phyloP scores from a whole-genome alignment of 768 basidiomycete species.

The Lentinula edodes region DNA sequence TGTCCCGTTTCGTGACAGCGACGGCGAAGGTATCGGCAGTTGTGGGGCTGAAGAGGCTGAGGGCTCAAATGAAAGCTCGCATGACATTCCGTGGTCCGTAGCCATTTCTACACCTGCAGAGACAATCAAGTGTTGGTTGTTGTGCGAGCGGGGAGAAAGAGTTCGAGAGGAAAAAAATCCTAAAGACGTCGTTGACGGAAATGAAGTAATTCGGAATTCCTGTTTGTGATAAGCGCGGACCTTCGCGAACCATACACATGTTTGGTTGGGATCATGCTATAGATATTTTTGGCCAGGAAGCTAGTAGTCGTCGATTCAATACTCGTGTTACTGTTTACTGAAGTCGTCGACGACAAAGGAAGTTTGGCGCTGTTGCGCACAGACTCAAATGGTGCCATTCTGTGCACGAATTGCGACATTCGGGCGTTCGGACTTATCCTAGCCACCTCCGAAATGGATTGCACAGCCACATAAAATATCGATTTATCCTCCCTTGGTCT shows the following conservation, averaged over 20 bases:
- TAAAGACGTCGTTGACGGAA: neutral
- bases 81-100: neutral
- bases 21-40: neutral
- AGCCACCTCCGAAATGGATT: neutral
- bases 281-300: neutral
- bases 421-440: neutral
- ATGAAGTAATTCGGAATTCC: neutral
- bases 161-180: neutral
- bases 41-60: neutral
- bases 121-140: too few relatives aligned
- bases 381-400: slow-evolving; percentile 1
- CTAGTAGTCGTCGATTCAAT: neutral
- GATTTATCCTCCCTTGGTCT: too few relatives aligned
- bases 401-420: neutral
- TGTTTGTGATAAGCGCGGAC: neutral
- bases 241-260: neutral
- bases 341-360: neutral
- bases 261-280: neutral
- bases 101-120: too few relatives aligned
- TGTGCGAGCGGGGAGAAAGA: too few relatives aligned
- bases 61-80: neutral
- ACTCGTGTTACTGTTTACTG: neutral
- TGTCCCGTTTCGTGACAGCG: neutral
- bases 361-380: neutral
- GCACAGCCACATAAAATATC: neutral